phyloP scores from a whole-genome alignment of 106 monocot genomes.

The Apostasia shenzhenica region DNA sequence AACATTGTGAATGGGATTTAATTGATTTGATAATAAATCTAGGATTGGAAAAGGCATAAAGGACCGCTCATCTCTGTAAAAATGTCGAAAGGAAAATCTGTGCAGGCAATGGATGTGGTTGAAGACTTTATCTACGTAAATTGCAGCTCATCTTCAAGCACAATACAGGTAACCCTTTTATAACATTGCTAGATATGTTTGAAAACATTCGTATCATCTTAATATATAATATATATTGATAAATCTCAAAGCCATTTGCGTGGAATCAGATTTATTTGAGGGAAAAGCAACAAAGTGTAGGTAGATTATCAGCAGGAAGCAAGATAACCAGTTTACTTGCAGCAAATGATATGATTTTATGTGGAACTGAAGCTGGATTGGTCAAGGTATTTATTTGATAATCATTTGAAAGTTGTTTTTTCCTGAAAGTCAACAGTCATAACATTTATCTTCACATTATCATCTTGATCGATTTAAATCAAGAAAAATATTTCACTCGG shows the following conservation, averaged over 20 bases:
- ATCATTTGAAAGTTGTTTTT: too few relatives aligned
- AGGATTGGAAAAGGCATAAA: slow-evolving; percentile 68
- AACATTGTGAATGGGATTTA: not conserved
- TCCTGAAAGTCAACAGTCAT: too few relatives aligned
- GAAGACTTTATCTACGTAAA: slow-evolving; percentile 92
- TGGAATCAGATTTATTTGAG: slow-evolving; percentile 72
- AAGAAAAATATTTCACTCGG: too few relatives aligned
- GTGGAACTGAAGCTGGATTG: slow-evolving; percentile 81
- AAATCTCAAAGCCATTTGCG: not conserved
- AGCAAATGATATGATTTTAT: slow-evolving; percentile 77
- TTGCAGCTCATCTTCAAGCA: slow-evolving; percentile 55
- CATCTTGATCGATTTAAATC: too few relatives aligned
- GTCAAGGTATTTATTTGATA: slow-evolving; percentile 47
- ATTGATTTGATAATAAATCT: slow-evolving; percentile 18
- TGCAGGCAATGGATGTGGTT: slow-evolving; percentile 71
- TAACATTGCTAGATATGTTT: not conserved
- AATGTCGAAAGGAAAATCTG: slow-evolving; percentile 34
- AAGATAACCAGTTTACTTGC: slow-evolving; percentile 82
- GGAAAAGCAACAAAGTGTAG: slow-evolving; percentile 75
- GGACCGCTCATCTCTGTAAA: slow-evolving; percentile 37
- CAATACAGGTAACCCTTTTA: slow-evolving; percentile 54
- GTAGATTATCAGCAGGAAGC: slow-evolving; percentile 89
- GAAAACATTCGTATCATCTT: not conserved
- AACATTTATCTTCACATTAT: too few relatives aligned
- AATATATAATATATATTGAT: not conserved